Percentiles rank a stretch among this genome's conserved stretches.
Evolutionary conservation across 2,329 filamentous ascomycete genomes (phyloP).

Genomic region (Rutstroemia sp.): DNA sequence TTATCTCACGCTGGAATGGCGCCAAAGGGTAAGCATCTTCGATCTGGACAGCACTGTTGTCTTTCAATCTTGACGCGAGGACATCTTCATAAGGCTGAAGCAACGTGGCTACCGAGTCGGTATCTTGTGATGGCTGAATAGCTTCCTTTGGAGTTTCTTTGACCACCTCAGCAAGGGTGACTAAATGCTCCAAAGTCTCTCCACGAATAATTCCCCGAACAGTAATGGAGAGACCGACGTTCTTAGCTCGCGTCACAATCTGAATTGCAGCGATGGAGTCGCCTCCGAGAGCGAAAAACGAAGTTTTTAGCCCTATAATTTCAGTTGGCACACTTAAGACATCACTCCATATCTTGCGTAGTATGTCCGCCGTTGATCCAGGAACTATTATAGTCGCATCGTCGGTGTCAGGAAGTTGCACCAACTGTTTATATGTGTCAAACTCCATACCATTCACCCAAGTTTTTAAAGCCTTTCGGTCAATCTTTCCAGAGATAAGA

Average conservation of each 20-base stretch:
- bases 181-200: conserved; percentile 28
- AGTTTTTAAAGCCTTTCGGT: conserved; percentile 31
- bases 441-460: conserved; percentile 1
- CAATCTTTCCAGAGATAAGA: conserved; percentile 29
- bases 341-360: conserved; percentile 15
- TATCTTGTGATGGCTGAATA: conserved; percentile 20
- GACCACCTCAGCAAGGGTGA: conserved; percentile 36
- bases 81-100: too few relatives aligned
- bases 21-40: too few relatives aligned
- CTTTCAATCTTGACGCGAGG: too few relatives aligned
- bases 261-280: conserved; percentile 35
- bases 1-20: too few relatives aligned
- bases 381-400: background rate
- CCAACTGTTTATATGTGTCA: background rate
- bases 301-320: conserved; percentile 23
- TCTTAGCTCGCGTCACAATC: conserved; percentile 34
- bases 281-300: conserved; percentile 34
- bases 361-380: conserved; percentile 4
- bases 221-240: conserved; percentile 29
- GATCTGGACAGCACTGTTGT: too few relatives aligned
- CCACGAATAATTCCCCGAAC: conserved; percentile 30
- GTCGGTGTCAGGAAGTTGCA: background rate
- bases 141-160: conserved; percentile 6
- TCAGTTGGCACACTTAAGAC: conserved; percentile 14
- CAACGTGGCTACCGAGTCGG: too few relatives aligned